Evolutionary conservation across 768 basidiomycete species (phyloP), one percentile per base, ranked within the genome.

Genomic region (Podaxis mareebaensis): DNA sequence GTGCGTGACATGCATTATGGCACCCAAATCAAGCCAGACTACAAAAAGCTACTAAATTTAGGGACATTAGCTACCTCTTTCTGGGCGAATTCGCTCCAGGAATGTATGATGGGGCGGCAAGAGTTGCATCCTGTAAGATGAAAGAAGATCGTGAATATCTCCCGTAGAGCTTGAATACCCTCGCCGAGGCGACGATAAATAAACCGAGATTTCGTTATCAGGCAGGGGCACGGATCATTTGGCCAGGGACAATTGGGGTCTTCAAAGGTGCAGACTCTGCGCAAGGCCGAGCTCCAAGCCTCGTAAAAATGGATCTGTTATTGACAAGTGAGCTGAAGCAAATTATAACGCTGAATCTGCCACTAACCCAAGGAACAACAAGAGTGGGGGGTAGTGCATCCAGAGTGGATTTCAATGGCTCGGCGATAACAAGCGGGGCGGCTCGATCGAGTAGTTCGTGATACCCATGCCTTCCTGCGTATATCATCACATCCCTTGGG

Each of bases 381-480:
- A 66, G 67, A 15, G 44, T 46, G 28, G 46, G 40, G 0, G 68
- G 68, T 17, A 71, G 42, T 15, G 61, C 53, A 38, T 67, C 59
- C 12, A 63, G 48, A 3, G 67, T 66, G 12, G 61, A 40, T 11
- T 61, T 60, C 5, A 61, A 36, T 36, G 67, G 63, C 39, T 57
- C 13, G 1, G 67, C 64, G 15, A 65, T 63, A 22, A 71, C 56
- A 28, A 69, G 46, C 0, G 69, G 70, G 2, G 70, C 68, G 3
- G 67, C 69, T 20, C 66, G 66, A 49, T 70, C 63, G 6, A 71
- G 60, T 10, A 71, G 63, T 17, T 63, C 66, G 10, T 63, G 65
- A 64, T 70, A 68, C 15, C 65, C 67, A 55, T 72, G 69, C 13
- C 62, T 67, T 8, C 65, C 63, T 20, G 71, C 72, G 60, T 73